phyloP scores from a whole-genome alignment of 345 rosid species.

The Syzygium jambos region DNA sequence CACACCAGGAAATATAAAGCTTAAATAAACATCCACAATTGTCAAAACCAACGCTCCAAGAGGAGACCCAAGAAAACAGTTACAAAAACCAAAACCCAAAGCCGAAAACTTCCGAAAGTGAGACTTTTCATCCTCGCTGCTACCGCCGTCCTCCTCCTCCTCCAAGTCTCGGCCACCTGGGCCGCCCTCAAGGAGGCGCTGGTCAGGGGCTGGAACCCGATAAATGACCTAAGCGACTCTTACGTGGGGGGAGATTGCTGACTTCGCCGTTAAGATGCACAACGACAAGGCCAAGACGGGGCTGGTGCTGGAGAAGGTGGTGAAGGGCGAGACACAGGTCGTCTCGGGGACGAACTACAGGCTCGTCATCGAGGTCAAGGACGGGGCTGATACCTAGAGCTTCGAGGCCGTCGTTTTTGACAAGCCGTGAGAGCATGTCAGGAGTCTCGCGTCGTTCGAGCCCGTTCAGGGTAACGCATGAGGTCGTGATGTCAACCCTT shows the following conservation, averaged over 20 bases:
- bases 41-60: too few species aligned
- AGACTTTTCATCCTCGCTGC: not conserved
- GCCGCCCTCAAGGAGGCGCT: not conserved
- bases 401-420: slow-evolving; percentile 52
- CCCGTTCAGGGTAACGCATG: not conserved
- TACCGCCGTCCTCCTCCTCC: not conserved
- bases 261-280: slow-evolving; percentile 37
- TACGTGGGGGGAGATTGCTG: too few species aligned
- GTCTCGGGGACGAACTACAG: slow-evolving; percentile 44
- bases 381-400: not conserved
- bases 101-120: not conserved
- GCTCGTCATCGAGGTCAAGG: slow-evolving; percentile 18
- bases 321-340: slow-evolving; percentile 42
- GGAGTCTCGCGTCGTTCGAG: slow-evolving; percentile 37
- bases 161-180: not conserved
- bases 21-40: too few species aligned
- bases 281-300: not conserved
- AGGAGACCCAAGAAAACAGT: too few species aligned
- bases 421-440: slow-evolving; percentile 22
- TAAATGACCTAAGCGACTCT: too few species aligned
- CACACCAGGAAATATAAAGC: too few species aligned
- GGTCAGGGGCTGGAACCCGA: slow-evolving; percentile 46
- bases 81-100: not conserved
- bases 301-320: slow-evolving; percentile 20
- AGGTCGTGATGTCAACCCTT: not conserved